Percentiles rank a stretch among this genome's conserved stretches.
Conservation (phyloP, 495 filamentous ascomycete species). For the Clohesyomyces aquaticus region DNA sequence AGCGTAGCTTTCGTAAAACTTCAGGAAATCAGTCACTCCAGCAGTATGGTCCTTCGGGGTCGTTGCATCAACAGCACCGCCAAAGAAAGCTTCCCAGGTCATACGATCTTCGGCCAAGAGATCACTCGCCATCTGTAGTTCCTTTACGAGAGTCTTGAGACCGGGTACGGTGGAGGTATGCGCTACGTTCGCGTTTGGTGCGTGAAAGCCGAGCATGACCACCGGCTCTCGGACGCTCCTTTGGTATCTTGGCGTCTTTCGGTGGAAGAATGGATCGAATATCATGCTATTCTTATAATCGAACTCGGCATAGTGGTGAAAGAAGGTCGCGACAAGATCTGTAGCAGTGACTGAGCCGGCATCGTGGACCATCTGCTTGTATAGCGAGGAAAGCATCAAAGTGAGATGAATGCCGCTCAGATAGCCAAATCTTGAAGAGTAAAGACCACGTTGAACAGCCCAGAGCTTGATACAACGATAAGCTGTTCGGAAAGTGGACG, state of each 20-base stretch:
- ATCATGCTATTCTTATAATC: constrained; percentile 54
- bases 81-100: constrained; percentile 53
- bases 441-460: constrained; percentile 60
- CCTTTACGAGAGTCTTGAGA: constrained; percentile 52
- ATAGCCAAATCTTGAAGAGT: constrained; percentile 61
- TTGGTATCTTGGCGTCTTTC: constrained; percentile 49
- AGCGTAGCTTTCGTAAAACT: constrained; percentile 53
- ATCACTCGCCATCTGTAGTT: constrained; percentile 53
- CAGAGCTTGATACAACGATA: constrained; percentile 59
- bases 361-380: constrained; percentile 52
- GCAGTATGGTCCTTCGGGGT: not conserved
- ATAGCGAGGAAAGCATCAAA: constrained; percentile 57
- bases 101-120: constrained; percentile 43
- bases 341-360: constrained; percentile 42
- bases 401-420: constrained; percentile 63
- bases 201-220: constrained; percentile 58
- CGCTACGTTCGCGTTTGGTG: constrained; percentile 59
- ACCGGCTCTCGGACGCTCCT: constrained; percentile 59
- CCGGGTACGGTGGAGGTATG: constrained; percentile 54
- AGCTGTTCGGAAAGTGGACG: constrained; percentile 55
- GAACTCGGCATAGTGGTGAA: constrained; percentile 61
- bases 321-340: constrained; percentile 57
- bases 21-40: constrained; percentile 51
- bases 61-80: not conserved
- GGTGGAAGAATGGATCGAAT: constrained; percentile 58